A percentile compares a stretch with the other conserved stretches of the same genome.
Conservation (phyloP, 352 stramenopile genomes). For the Phytopythium mirpurense region DNA sequence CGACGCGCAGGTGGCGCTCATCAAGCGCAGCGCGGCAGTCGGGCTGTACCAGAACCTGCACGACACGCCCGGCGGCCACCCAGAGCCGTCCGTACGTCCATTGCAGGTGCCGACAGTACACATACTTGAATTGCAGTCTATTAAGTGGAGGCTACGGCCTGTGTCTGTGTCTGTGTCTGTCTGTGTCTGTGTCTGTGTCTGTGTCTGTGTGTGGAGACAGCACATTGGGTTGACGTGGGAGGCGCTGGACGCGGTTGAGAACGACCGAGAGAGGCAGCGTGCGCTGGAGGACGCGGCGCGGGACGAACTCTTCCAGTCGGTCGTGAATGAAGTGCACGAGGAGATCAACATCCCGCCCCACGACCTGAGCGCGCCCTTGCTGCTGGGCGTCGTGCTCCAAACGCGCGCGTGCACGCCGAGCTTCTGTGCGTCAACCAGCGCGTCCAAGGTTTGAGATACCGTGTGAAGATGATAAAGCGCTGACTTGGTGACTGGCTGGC, state of each 20-base stretch:
- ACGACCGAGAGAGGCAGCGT: constrained; percentile 3
- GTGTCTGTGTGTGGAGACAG: too few relatives aligned
- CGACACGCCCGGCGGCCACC: constrained; percentile 77
- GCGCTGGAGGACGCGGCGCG: constrained; percentile 24
- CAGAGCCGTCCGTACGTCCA: constrained; percentile 44
- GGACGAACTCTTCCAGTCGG: constrained; percentile 63
- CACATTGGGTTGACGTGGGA: constrained; percentile 29
- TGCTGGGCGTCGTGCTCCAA: constrained; percentile 73
- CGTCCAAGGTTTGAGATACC: not conserved
- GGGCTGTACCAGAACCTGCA: constrained; percentile 69
- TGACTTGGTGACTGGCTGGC: not conserved
- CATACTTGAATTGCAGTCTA: too few relatives aligned
- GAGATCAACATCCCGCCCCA: constrained; percentile 57
- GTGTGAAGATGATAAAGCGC: too few relatives aligned
- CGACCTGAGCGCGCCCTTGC: constrained; percentile 37
- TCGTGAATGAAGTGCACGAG: constrained; percentile 69
- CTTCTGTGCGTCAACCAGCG: constrained; percentile 39
- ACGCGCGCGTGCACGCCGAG: constrained; percentile 66
- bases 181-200: too few relatives aligned
- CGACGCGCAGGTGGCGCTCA: constrained; percentile 56
- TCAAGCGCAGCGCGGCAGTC: constrained; percentile 58
- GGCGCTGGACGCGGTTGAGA: constrained; percentile 18
- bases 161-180: too few relatives aligned
- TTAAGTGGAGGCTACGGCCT: too few relatives aligned
- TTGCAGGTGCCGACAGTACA: not conserved